These are phyloP conservation scores for Aureococcus anophagefferens DNA, from an alignment of 108 stramenopile species.

Conservation along the genomic window DNA sequence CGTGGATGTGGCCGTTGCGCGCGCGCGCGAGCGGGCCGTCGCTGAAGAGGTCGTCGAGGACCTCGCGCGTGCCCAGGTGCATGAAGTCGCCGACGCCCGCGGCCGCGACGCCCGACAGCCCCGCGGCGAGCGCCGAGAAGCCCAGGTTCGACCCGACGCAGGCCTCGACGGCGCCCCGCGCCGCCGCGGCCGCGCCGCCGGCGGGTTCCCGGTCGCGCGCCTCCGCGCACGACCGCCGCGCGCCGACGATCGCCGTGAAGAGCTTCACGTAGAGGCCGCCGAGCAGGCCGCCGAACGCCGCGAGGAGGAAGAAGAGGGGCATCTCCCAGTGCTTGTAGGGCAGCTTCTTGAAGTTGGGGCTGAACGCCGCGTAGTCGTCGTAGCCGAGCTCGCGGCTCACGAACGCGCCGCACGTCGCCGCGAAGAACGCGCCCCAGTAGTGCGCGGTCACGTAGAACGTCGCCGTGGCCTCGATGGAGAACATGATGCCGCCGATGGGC, in stretches of 20 bases:
- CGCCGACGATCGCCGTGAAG: background rate
- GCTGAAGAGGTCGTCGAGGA: constrained; percentile 9
- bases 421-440: constrained; percentile 38
- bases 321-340: constrained; percentile 13
- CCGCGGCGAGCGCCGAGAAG: background rate
- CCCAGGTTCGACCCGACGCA: background rate
- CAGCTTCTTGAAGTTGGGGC: constrained; percentile 8
- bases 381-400: constrained; percentile 8
- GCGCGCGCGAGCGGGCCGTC: background rate
- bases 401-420: constrained; percentile 25
- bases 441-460: constrained; percentile 33
- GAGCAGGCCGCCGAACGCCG: constrained; percentile 10
- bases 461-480: constrained; percentile 39
- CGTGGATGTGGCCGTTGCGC: background rate
- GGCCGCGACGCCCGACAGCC: background rate
- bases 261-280: constrained; percentile 16
- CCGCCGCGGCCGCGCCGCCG: no score
- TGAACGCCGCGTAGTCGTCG: constrained; percentile 8
- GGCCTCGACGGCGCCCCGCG: no score
- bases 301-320: constrained; percentile 10
- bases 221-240: background rate
- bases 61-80: constrained; percentile 5
- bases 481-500: constrained; percentile 46
- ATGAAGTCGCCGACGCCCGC: constrained; percentile 8
- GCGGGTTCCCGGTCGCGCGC: background rate